phyloP scores from a whole-genome alignment of 208 protist genomes.

The Trypanosoma caninum region DNA sequence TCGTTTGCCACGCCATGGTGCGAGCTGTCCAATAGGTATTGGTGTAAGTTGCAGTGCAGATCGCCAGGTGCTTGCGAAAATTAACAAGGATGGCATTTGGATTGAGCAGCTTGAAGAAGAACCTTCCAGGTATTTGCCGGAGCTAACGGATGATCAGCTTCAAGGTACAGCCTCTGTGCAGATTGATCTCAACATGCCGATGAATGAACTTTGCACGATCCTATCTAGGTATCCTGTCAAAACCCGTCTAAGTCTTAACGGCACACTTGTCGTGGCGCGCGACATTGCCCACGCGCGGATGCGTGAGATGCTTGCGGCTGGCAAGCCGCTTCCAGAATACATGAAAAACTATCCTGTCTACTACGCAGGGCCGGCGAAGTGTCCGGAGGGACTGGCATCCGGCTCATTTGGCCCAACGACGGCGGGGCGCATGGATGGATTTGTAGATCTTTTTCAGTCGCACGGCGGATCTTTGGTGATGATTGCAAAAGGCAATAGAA shows the following conservation, averaged over 20 bases:
- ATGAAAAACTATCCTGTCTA: conserved; percentile 96
- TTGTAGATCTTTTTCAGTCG: conserved; percentile 93
- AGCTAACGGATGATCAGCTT: conserved; percentile 82
- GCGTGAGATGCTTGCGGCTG: conserved; percentile 84
- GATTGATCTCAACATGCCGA: conserved; percentile 93
- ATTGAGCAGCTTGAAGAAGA: conserved; percentile 95
- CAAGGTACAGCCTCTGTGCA: conserved; percentile 70
- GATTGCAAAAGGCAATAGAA: conserved; percentile 97
- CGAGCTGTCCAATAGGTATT: conserved; percentile 90
- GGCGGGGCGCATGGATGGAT: conserved; percentile 95
- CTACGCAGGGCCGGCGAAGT: conserved; percentile 98
- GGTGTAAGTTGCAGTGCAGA: conserved; percentile 98
- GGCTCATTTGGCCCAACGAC: conserved; percentile 97
- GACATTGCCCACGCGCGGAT: conserved; percentile 97
- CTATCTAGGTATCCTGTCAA: conserved; percentile 89
- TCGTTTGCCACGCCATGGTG: conserved; percentile 91
- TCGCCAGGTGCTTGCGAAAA: conserved; percentile 92
- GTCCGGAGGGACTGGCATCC: conserved; percentile 90
- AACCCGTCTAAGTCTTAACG: conserved; percentile 93
- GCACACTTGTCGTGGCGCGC: conserved; percentile 96
- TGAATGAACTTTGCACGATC: conserved; percentile 76
- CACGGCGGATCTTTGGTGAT: conserved; percentile 90
- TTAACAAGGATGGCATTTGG: conserved; percentile 95
- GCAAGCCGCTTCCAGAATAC: conserved; percentile 92
- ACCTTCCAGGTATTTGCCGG: conserved; percentile 92